Percentiles rank a stretch among this genome's conserved stretches.
phyloP scores from a whole-genome alignment of 1,284 basidiomycete species.

The Afroboletus lepidellus region DNA sequence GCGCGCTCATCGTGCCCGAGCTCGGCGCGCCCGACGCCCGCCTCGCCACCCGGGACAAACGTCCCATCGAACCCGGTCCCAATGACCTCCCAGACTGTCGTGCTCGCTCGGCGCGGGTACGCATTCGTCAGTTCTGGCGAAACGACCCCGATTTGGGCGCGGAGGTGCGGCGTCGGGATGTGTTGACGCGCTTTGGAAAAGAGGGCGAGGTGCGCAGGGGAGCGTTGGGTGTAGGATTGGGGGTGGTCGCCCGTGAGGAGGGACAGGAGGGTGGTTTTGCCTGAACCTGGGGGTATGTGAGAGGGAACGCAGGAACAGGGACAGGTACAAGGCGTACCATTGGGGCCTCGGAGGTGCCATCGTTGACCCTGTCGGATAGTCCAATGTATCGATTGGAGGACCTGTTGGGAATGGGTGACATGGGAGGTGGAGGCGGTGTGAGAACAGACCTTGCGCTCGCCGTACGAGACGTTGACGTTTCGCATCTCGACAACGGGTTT shows the following conservation, averaged over 20 bases:
- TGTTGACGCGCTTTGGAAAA: conserved; percentile 68
- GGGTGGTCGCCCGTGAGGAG: conserved; percentile 94
- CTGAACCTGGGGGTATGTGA: conserved; percentile 59
- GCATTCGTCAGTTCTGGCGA: conserved; percentile 90
- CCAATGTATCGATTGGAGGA: conserved; percentile 80
- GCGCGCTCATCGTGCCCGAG: conserved; percentile 35
- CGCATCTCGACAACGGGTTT: conserved; percentile 46
- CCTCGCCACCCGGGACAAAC: conserved; percentile 56
- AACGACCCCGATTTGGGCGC: conserved; percentile 71
- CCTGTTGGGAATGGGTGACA: conserved; percentile 38
- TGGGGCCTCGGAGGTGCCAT: conserved; percentile 87
- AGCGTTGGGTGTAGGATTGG: conserved; percentile 79
- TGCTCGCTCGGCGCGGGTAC: conserved; percentile 75
- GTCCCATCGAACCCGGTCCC: conserved; percentile 84
- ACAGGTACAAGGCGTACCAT: conserved; percentile 50
- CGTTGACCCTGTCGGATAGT: conserved; percentile 74
- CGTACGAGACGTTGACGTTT: conserved; percentile 73
- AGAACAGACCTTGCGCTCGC: conserved; percentile 52
- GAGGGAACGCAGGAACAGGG: neutral
- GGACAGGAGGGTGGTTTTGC: conserved; percentile 94
- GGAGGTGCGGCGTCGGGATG: conserved; percentile 58
- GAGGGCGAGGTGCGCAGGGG: conserved; percentile 62
- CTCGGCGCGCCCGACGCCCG: conserved; percentile 45
- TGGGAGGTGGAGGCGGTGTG: neutral
- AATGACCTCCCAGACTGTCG: conserved; percentile 76